Base-by-base conservation (phyloP, 768 basidiomycete species). In the Pisolithus albus region DNA sequence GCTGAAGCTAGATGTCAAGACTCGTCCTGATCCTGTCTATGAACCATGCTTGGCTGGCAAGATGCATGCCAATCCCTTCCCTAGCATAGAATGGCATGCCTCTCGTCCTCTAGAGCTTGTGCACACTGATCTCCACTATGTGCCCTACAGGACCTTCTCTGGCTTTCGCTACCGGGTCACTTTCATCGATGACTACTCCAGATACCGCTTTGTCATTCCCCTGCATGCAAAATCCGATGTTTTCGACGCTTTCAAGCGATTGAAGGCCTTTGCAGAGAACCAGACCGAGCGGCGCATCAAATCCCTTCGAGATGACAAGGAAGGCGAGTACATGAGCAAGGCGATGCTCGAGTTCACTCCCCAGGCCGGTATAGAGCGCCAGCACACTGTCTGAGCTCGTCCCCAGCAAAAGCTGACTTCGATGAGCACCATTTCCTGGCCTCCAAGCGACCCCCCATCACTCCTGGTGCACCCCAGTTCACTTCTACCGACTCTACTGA, bases 231-330 rank as follows among this genome's bases (percentile, higher is more conserved):
- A 69, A 53, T 54, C 48, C 2, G 58, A 65, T 4, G 38, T 57
- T 2, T 64, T 67, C 28, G 48, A 45, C 4, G 57, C 56, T 0
- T 69, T 69, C 52, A 60, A 63, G 53, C 23, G 46, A 8, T 70
- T 59, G 56, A 66, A 70, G 36, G 60, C 65, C 9, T 61, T 52
- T 44, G 61, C 62, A 38, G 62, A 71, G 58, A 68, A 58, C 36
- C 52, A 64, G 45, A 53, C 32, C 2, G 54, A 53, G 37, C 7
- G 21, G 1, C 48, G 49, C 16, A 47, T 66, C 40, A 59, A 59
- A 37, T 45, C 26, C 7, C 44, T 65, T n/a, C 38, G 55, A 13
- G 59, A 65, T 49, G 61, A 64, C 23, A 58, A 59, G 48, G 61
- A 60, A 37, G 63, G 61, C 8, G 63, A 63, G 51, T 64, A 59